phyloP scores from a whole-genome alignment of 2,329 filamentous ascomycete genomes.

The Corynespora cassiicola region DNA sequence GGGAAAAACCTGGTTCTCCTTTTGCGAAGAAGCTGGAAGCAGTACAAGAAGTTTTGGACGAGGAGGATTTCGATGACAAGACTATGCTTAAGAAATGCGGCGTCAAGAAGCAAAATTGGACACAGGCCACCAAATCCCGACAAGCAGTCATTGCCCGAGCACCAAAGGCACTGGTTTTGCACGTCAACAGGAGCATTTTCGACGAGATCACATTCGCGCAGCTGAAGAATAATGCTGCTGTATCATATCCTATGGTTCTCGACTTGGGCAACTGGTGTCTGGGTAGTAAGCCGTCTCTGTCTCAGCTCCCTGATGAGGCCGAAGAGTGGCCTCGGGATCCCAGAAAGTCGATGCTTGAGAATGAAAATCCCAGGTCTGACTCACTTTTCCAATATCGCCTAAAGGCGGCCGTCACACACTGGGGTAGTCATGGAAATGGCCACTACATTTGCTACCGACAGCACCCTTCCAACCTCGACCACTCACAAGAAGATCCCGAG shows the following conservation, averaged over 20 bases:
- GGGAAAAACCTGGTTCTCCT: conserved; percentile 47
- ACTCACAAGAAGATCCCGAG: conserved; percentile 22
- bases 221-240: conserved; percentile 81
- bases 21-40: conserved; percentile 64
- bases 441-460: conserved; percentile 93
- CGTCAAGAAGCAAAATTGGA: conserved; percentile 66
- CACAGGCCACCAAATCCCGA: conserved; percentile 83
- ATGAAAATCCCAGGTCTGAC: conserved; percentile 41
- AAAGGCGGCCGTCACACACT: conserved; percentile 85
- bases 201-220: conserved; percentile 80
- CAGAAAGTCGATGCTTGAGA: conserved; percentile 71
- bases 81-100: conserved; percentile 54
- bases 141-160: conserved; percentile 85
- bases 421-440: conserved; percentile 89
- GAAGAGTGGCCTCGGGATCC: conserved; percentile 78
- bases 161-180: conserved; percentile 80
- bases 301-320: conserved; percentile 31
- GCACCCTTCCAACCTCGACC: conserved; percentile 53
- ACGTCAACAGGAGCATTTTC: conserved; percentile 91
- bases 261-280: conserved; percentile 87
- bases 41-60: conserved; percentile 74
- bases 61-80: conserved; percentile 74
- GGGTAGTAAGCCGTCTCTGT: conserved; percentile 57
- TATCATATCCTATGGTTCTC: conserved; percentile 76
- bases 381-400: conserved; percentile 70